phyloP scores from a whole-genome alignment of 2,329 filamentous ascomycete species.

The Didymella sp. region DNA sequence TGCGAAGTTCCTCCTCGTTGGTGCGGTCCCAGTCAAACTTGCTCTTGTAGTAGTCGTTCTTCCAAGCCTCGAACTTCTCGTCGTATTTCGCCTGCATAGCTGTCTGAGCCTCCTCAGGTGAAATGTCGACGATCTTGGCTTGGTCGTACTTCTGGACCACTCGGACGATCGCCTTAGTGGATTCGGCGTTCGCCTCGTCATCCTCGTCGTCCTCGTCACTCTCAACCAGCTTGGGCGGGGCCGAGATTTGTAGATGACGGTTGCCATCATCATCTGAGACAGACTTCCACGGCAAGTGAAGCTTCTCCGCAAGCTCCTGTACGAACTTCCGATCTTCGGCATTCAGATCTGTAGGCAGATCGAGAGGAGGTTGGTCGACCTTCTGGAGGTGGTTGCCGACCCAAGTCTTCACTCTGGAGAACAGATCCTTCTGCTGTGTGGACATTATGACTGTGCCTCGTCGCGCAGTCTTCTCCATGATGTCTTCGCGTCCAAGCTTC shows the following conservation, averaged over 20 bases:
- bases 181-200: constrained; percentile 79
- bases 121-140: constrained; percentile 81
- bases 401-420: constrained; percentile 81
- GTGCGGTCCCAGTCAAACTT: constrained; percentile 92
- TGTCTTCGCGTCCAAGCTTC: constrained; percentile 72
- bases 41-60: constrained; percentile 86
- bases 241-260: constrained; percentile 69
- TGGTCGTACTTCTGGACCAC: constrained; percentile 92
- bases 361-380: constrained; percentile 61
- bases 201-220: constrained; percentile 67
- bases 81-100: constrained; percentile 87
- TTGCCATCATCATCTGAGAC: constrained; percentile 69
- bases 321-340: constrained; percentile 93
- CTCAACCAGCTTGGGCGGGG: constrained; percentile 60
- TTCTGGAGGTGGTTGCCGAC: constrained; percentile 70
- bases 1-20: constrained; percentile 78
- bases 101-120: constrained; percentile 77
- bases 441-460: constrained; percentile 75
- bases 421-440: constrained; percentile 79
- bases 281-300: constrained; percentile 71
- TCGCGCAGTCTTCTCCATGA: constrained; percentile 66
- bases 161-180: constrained; percentile 79
- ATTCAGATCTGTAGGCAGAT: constrained; percentile 75
- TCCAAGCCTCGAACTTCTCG: constrained; percentile 89
- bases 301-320: constrained; percentile 78